Base-by-base conservation (phyloP, 2,329 filamentous ascomycete species). In the Dactylonectria macrodidyma region DNA sequence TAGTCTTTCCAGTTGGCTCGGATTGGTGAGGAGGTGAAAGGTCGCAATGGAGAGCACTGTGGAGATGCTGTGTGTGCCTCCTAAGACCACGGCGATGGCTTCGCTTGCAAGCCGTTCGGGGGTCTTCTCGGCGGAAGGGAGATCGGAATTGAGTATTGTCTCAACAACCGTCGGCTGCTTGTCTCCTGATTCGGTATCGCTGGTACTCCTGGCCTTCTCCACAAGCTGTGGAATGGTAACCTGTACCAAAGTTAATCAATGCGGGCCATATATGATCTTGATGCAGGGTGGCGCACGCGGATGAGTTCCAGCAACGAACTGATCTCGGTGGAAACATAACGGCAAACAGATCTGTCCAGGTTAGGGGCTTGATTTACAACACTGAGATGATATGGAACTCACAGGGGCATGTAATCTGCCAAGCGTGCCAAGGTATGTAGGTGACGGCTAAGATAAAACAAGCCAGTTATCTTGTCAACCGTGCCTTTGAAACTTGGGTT, bases 41-140 rank as follows among this genome's bases (percentile, higher is more conserved):
- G 78, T 80, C 54, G 80, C 75, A 50, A 80, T 73, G 2, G 73
- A 66, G 14, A 82, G 61, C 1, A 76, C 69, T 68, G 50, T 74
- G 69, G 55, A 65, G n/a, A 71, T 75, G 3, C 77, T 83, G 60
- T 84, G 80, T 0, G 78, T 80, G 7, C 81, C 82, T 2, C 78
- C 83, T 9, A 71, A 69, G 3, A 83, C 56, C 14, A 84, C 54
- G 2, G 75, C 68, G 12, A 77, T 75, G 1, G 77, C 81, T 59
- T 85, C 82, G 16, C 81, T 73, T 24, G 73, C 72, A 3, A 83
- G 73, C 2, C 80, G 72, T 7, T 75, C 63, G 2, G 58, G 47
- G 0, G 70, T 76, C 51, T 80, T 81, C 61, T 85, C 82, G n/a
- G n/a, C 78, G 61, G 73, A 65, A 1, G 80, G 78, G 6, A 85